phyloP scores from a whole-genome alignment of 2,329 filamentous ascomycete species.

The Talaromyces islandicus region DNA sequence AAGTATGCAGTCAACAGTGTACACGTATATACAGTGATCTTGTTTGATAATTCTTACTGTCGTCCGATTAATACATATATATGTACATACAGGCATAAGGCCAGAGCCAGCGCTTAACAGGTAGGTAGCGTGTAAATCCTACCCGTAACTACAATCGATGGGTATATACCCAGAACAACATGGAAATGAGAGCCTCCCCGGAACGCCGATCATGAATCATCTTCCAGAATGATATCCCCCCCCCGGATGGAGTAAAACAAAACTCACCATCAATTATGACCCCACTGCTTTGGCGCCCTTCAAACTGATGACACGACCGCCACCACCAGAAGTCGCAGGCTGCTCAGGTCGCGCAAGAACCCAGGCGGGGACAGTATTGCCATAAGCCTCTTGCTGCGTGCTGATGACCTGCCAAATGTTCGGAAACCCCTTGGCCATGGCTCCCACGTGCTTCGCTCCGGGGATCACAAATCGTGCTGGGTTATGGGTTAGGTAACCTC shows the following conservation, averaged over 20 bases:
- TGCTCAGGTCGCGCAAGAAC: conserved; percentile 42
- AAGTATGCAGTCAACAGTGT: no score
- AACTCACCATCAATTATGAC: conserved; percentile 16
- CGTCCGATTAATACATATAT: background rate
- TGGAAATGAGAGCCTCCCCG: background rate
- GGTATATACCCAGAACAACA: background rate
- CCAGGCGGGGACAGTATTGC: conserved; percentile 67
- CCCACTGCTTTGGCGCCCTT: conserved; percentile 50
- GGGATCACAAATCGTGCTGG: conserved; percentile 74
- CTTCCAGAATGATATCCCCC: background rate
- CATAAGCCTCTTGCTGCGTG: conserved; percentile 52
- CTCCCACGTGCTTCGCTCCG: conserved; percentile 50
- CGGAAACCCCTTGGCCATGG: conserved; percentile 57
- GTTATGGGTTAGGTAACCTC: conserved; percentile 76
- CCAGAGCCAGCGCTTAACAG: background rate
- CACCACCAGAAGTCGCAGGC: conserved; percentile 20
- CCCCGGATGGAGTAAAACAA: background rate
- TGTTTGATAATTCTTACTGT: no score
- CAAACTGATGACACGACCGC: conserved; percentile 54
- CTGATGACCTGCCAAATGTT: conserved; percentile 63
- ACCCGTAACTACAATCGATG: background rate
- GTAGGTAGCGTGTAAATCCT: background rate
- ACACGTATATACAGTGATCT: no score
- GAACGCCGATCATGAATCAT: background rate
- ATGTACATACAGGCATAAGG: background rate